Base-by-base conservation (phyloP, 1,139 yeast species). In the Diutina siamensis region DNA sequence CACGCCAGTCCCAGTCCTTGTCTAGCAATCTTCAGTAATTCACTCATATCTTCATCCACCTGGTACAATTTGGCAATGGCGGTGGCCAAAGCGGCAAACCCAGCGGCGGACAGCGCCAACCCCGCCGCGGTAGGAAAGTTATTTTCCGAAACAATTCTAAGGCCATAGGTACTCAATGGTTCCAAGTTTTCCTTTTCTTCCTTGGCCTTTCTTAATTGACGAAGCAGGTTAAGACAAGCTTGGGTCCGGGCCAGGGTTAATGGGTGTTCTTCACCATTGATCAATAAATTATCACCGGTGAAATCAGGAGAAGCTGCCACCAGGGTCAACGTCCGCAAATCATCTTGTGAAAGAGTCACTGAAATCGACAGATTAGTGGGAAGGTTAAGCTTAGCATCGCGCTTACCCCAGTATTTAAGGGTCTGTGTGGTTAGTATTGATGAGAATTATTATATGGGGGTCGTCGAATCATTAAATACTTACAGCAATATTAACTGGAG, bases 71-170 rank as follows among this genome's bases (percentile, higher is more conserved):
- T 75, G 21, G 98, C 89, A 57, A 92, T 78, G 25, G 97, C 88
- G 44, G 78, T 77, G 31, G 92, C 94, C 52, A 92, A 73, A 4
- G 98, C 98, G 45, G 98, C 97, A 63, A 88, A 89, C 0, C 99
- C 99, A 10, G 97, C 97, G 10, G 98, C 98, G 8, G 95, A 84
- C 1, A 97, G 87, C 0, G 98, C 98, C 53, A 92, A 75, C 2
- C 98, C 98, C 15, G 98, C 98, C 35, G 98, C 98, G 22, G 98
- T 92, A 45, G 99, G 99, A 73, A 92, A 92, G 66, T 94, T 94
- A 70, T 92, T 92, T 61, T 87, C 95, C 19, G 95, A 82, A 4
- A 86, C 95, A 55, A 92, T 84, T 57, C 83, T 89, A 49, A 92
- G 69, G 48, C 75, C 72, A 74, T 74, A 80, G 27, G 68, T 56